A percentile compares a stretch with the other conserved stretches of the same genome.
Conservation (phyloP, 495 filamentous ascomycete species). For the Xylaria castorea region DNA sequence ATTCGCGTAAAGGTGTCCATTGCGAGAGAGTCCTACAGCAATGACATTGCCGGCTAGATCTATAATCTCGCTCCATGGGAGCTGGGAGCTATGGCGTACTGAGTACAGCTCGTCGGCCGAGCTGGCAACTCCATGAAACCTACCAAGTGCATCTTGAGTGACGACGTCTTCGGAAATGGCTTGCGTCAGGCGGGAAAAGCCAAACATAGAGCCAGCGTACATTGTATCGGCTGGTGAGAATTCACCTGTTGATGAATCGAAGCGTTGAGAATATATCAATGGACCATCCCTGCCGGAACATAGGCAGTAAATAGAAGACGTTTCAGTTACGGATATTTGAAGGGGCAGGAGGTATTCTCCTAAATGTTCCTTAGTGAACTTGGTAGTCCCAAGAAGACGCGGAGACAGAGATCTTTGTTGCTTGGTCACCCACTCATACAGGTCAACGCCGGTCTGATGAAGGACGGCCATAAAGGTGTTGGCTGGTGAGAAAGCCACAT, state of each 20-base stretch:
- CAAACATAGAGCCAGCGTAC: constrained; percentile 40
- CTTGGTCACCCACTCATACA: constrained; percentile 70
- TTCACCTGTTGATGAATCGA: constrained; percentile 38
- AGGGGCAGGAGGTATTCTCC: constrained; percentile 30
- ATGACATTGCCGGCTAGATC: constrained; percentile 49
- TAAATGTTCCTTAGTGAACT: constrained; percentile 33
- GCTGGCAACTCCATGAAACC: constrained; percentile 43
- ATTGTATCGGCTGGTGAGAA: constrained; percentile 37
- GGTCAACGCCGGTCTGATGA: constrained; percentile 64
- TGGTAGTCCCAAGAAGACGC: constrained; percentile 35
- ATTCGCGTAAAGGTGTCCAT: constrained; percentile 81
- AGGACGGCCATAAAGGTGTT: constrained; percentile 75
- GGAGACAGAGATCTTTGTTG: constrained; percentile 44
- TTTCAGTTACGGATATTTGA: constrained; percentile 41
- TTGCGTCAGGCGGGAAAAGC: constrained; percentile 42
- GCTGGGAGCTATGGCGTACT: constrained; percentile 47
- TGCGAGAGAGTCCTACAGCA: constrained; percentile 69
- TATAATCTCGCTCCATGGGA: constrained; percentile 61
- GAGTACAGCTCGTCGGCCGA: constrained; percentile 42
- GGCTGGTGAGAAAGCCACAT: constrained; percentile 74
- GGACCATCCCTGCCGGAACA: constrained; percentile 34
- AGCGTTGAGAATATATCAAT: constrained; percentile 35
- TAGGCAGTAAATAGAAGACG: constrained; percentile 37
- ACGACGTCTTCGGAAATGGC: constrained; percentile 45
- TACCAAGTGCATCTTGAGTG: constrained; percentile 48